Base-by-base conservation (phyloP, 768 basidiomycete species). In the Phaffia tasmanica region DNA sequence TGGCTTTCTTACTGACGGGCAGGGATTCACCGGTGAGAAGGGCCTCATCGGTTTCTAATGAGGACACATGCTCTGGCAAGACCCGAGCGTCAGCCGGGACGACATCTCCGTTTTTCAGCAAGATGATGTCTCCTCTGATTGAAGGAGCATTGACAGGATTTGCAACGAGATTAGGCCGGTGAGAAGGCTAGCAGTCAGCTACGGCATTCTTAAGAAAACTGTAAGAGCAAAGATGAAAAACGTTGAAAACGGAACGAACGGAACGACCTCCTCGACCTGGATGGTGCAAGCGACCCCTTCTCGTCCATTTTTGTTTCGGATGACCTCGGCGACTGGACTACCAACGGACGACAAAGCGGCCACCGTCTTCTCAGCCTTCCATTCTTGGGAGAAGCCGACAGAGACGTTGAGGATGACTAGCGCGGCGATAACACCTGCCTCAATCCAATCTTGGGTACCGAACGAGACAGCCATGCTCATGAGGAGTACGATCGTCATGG, bases 11-110 rank as follows among this genome's bases (percentile, higher is more conserved):
- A 62, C 72, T 72, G n/a, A 82, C 81, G 54, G 81, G 82, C 47
- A 82, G 70, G 18, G 80, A 80, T 72, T 82, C 82, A 65, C 81
- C 81, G 0, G 82, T 83, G 55, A 83, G 74, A 18, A 82, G 76
- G 29, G 81, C 80, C 69, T 83, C 82, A 49, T 80, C 81, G 29
- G 78, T 75, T 72, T 82, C 81, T 42, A 82, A 75, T 70, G 81
- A 80, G 21, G 79, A 79, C 50, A 68, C 57, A 60, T 70, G 67
- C 9, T 79, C 79, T 19, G 77, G 74, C 42, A 81, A 72, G 4
- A 82, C 73, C n/a, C 82, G 73, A 42, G 71, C 75, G 59, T 78
- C 78, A 67, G 79, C 79, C 14, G 79, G 78, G 18, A 79, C 75
- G 55, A 78, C 76, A 66, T 78, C 77, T 25, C 79, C 79, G 48